Evolutionary conservation across 148 eudicot species (phyloP), one percentile per base, ranked within the genome.

Genomic region (Simmondsia chinensis): DNA sequence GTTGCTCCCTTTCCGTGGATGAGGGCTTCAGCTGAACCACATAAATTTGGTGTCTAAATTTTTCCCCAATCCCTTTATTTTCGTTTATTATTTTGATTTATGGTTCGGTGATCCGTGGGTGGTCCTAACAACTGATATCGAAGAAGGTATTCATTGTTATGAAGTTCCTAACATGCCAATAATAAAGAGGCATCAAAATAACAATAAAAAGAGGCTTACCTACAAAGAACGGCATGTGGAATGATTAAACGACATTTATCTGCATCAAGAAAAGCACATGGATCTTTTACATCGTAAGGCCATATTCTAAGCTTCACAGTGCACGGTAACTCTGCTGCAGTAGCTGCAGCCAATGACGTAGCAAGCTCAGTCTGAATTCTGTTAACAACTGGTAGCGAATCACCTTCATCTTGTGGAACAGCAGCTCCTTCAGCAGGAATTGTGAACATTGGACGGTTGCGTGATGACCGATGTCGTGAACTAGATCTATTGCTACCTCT

Each of bases 141-240:
- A n/a, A n/a, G n/a, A n/a, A n/a, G n/a, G n/a, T n/a, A n/a, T n/a
- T n/a, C n/a, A n/a, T n/a, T n/a, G n/a, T n/a, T n/a, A n/a, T n/a
- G n/a, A n/a, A n/a, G n/a, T n/a, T n/a, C n/a, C n/a, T n/a, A n/a
- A n/a, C n/a, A n/a, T n/a, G n/a, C n/a, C n/a, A n/a, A n/a, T n/a
- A n/a, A 50, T 39, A 17, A 4, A 25, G 17, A 39, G 38, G 26
- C 23, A 7, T 12, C 6, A 36, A 12, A 47, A 23, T 9, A 19
- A 39, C 28, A 2, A 18, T 17, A 14, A 31, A 16, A n/a, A 20
- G 43, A 30, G n/a, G 20, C 61, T 32, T 58, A 86, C 99, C 99
- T 93, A 57, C 99, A 93, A 52, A 93, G 99, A 8, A 93, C 99
- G 14, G 99, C 99, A 71, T 93, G 96, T 31, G 94, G 91, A 44